Evolutionary conservation across 805 yeast genomes (phyloP), one percentile per base, ranked within the genome.

Genomic region (Blastobotrys attinorum): DNA sequence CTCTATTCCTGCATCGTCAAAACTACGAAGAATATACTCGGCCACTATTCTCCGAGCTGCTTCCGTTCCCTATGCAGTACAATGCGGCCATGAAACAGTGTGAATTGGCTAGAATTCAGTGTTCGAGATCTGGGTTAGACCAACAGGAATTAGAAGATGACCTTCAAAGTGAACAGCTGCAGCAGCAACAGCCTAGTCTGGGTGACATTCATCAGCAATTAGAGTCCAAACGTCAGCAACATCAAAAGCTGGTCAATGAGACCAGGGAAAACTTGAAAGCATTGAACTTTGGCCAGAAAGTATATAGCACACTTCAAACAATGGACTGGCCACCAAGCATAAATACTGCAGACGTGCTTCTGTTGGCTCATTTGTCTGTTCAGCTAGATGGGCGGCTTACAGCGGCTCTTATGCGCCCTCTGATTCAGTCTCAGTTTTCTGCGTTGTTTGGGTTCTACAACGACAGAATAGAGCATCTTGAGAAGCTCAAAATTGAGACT

Each of bases 11-110:
- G 17, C 36, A 53, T 23, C 40, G 47, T 15, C 50, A 48, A 22
- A 62, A 60, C 54, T 62, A 55, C 47, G 63, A 58, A 42, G 34
- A 45, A 25, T 46, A 57, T 7, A 57, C 58, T 6, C 47, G 66
- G 5, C 63, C 64, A 17, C 50, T 55, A n/a, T 53, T 62, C 38
- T 49, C 62, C 25, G 40, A 39, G 11, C 33, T 54, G 21, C 49
- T 61, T 13, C 61, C 63, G 16, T 62, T 62, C 43, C 66, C 66
- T 4, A 60, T 62, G 65, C 66, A 62, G 49, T 62, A 62, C 48
- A 61, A 54, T 37, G 53, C 53, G 17, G 56, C 64, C 2, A 36
- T 61, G 15, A 23, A 52, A 22, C 52, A 57, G 27, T 50, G 57
- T 25, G 42, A 47, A 7, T 45, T 44, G 11, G 65, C 65, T 8